Evolutionary conservation across 148 eudicot genomes (phyloP).

Genomic region (Persicaria tinctoria): DNA sequence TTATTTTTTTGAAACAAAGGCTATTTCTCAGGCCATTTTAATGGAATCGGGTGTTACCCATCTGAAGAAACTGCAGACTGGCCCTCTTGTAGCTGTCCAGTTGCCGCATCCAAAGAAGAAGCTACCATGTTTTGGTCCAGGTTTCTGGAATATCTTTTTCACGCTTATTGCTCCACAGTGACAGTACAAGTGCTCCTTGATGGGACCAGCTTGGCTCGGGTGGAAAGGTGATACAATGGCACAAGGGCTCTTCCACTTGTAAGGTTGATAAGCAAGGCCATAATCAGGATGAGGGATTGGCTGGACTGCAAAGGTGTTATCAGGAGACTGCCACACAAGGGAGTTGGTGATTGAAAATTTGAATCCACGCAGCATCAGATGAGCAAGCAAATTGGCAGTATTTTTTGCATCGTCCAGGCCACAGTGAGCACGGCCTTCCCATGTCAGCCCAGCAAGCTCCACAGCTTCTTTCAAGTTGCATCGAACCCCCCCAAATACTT

Average conservation of each 20-base stretch:
- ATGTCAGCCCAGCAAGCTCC: slow-evolving; percentile 66
- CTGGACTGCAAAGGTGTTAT: slow-evolving; percentile 27
- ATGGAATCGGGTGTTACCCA: slow-evolving; percentile 46
- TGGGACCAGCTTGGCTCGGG: slow-evolving; percentile 16
- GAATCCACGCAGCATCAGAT: slow-evolving; percentile 59
- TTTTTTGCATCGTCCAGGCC: slow-evolving; percentile 95
- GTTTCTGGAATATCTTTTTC: slow-evolving; percentile 47
- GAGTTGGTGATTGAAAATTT: slow-evolving; percentile 65
- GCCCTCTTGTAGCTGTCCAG: slow-evolving; percentile 68
- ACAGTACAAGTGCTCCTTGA: slow-evolving; percentile 34
- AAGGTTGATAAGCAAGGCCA: slow-evolving; percentile 27
- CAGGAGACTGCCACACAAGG: slow-evolving; percentile 35
- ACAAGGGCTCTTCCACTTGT: slow-evolving; percentile 26
- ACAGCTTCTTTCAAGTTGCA: slow-evolving; percentile 88
- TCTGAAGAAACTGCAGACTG: slow-evolving; percentile 58
- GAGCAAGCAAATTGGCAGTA: slow-evolving; percentile 66
- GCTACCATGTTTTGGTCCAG: slow-evolving; percentile 64
- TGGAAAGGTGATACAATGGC: slow-evolving; percentile 23
- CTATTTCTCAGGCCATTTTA: slow-evolving; percentile 6
- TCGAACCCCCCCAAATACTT: slow-evolving; percentile 47
- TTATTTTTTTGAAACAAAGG: not conserved
- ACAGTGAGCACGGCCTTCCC: slow-evolving; percentile 95
- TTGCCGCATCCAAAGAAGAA: slow-evolving; percentile 82
- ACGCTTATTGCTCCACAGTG: slow-evolving; percentile 64
- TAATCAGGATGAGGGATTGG: slow-evolving; percentile 29